Base-by-base conservation (phyloP, 441 rosid species). In the Pelargonium cotyledonis region DNA sequence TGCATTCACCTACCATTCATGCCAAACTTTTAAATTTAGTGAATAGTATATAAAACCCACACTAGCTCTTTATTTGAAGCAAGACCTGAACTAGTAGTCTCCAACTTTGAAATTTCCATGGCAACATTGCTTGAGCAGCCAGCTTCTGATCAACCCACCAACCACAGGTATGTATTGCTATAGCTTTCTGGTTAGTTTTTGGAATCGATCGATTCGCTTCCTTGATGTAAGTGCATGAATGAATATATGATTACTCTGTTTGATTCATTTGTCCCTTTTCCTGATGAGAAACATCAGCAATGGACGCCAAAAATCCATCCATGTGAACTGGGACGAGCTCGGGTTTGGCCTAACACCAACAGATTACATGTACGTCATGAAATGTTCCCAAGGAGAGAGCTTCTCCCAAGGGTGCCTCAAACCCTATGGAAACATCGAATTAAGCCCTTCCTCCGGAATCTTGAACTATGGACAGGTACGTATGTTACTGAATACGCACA, bases 381-480 rank as follows among this genome's bases (percentile, higher is more conserved):
- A 72, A 53, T 80, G 86, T 70, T 69, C 60, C 38, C 66, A 47
- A 40, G 85, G 73, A 8, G 84, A 79, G 19, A 72, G 63, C 1
- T 82, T 80, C 73, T 77, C 83, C 11, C 12, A 76, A 14, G 89
- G 91, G 31, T 63, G 66, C 7, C 70, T 85, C 46, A 58, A 69
- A 70, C 88, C 72, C 38, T 84, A 75, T 73, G 84, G 86, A 5
- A 81, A 81, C 47, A 78, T 88, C 61, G 75, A 80, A 71, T 66
- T 85, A 6, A 80, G 77, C 49, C 91, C 94, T 57, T 73, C 83
- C 29, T 76, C 89, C 3, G 80, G 83, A n/a, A 79, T 88, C 62
- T 73, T 86, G 51, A 86, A 88, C 68, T 86, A 86, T 70, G 89
- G 91, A 21, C 89, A 82, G 85, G 91, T 84, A 47, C 66, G 19